Conservation (phyloP, 2,329 filamentous ascomycete genomes). For the Fusarium subtropicale region DNA sequence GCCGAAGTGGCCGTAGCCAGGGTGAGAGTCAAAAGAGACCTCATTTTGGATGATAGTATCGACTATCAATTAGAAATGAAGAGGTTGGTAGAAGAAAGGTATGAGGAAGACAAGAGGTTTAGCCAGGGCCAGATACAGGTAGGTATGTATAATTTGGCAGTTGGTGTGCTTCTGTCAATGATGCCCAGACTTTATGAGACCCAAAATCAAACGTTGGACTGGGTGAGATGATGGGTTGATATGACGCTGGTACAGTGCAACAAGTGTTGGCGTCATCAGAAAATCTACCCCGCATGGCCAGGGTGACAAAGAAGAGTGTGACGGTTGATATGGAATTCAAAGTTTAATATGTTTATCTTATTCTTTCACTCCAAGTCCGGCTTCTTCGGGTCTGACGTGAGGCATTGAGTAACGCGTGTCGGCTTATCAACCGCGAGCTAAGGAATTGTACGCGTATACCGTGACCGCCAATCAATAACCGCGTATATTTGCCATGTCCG, state of each 20-base stretch:
- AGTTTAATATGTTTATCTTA: not conserved
- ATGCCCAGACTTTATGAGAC: slow-evolving; percentile 25
- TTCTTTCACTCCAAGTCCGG: slow-evolving; percentile 18
- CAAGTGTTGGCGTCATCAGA: slow-evolving; percentile 40
- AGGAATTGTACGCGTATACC: slow-evolving; percentile 30
- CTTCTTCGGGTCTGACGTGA: slow-evolving; percentile 35
- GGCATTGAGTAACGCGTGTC: slow-evolving; percentile 19
- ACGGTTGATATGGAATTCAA: not conserved
- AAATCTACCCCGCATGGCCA: slow-evolving; percentile 22
- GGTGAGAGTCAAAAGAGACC: slow-evolving; percentile 31
- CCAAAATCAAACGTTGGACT: not conserved
- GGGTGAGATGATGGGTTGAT: not conserved
- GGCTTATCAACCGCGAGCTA: not conserved
- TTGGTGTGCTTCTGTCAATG: slow-evolving; percentile 20
- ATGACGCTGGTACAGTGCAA: slow-evolving; percentile 14
- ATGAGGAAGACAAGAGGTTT: not conserved
- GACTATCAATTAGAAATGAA: not conserved
- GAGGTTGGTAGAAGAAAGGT: not conserved
- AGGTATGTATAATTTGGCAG: not conserved
- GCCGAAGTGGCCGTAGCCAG: slow-evolving; percentile 41
- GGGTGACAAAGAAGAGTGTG: not conserved
- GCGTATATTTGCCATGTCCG: not conserved
- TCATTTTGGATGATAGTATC: slow-evolving; percentile 27
- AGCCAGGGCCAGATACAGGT: not conserved
- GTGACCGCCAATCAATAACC: not conserved